phyloP scores from a whole-genome alignment of 1,139 yeast genomes.

The Candida anutae region DNA sequence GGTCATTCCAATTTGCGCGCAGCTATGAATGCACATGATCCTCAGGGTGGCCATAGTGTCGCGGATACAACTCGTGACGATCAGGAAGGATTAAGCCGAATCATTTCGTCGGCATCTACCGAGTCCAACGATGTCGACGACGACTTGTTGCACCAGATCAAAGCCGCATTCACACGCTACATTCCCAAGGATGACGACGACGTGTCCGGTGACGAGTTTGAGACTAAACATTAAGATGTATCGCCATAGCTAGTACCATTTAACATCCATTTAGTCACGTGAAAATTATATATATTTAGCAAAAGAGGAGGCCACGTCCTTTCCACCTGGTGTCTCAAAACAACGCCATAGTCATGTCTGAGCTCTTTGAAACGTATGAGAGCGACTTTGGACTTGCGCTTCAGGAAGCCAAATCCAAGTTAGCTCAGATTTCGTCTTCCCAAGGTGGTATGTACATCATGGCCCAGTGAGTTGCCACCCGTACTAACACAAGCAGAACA shows the following conservation, averaged over 20 bases:
- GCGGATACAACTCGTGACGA: conserved; percentile 14
- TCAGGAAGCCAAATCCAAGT: conserved; percentile 61
- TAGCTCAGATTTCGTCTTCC: conserved; percentile 48
- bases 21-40: conserved; percentile 9
- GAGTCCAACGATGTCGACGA: conserved; percentile 25
- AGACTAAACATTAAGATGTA: conserved; percentile 25
- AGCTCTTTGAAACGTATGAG: conserved; percentile 61
- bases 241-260: neutral
- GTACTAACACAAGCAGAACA: conserved; percentile 23
- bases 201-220: conserved; percentile 51
- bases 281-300: neutral
- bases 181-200: conserved; percentile 30
- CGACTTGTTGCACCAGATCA: conserved; percentile 45
- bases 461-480: too few relatives aligned
- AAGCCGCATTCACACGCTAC: conserved; percentile 44
- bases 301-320: neutral
- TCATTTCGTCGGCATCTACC: conserved; percentile 17
- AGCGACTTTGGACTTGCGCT: conserved; percentile 66
- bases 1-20: conserved; percentile 13
- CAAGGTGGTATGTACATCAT: conserved; percentile 43
- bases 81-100: conserved; percentile 11
- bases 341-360: conserved; percentile 38
- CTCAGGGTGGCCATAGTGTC: conserved; percentile 14
- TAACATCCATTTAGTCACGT: neutral
- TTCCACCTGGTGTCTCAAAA: neutral